Conservation (phyloP, 441 rosid species). For the Gossypium schwendimanii region DNA sequence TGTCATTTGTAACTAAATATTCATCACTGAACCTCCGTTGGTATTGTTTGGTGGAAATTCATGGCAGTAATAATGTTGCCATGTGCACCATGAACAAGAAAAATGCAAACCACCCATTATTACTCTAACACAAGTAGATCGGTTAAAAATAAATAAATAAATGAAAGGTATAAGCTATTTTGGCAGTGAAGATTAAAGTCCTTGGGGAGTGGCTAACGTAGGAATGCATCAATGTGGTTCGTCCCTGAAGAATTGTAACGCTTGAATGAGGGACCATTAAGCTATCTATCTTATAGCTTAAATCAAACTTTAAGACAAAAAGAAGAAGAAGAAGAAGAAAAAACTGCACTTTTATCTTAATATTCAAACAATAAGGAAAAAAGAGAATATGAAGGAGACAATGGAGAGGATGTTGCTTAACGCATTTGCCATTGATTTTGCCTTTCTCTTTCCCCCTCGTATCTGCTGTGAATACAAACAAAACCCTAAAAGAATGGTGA, state of each 20-base stretch:
- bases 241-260: not conserved
- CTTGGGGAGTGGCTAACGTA: constrained; percentile 21
- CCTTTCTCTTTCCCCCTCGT: constrained; percentile 12
- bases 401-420: constrained; percentile 23
- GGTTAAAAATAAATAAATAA: not conserved
- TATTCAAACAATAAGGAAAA: not conserved
- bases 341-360: not conserved
- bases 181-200: not conserved
- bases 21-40: not conserved
- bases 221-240: constrained; percentile 15
- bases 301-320: too few relatives aligned
- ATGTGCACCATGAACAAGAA: not conserved
- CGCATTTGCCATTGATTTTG: constrained; percentile 33
- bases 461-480: constrained; percentile 17
- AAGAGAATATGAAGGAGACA: constrained; percentile 27
- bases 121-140: not conserved
- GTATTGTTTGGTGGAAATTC: constrained; percentile 6
- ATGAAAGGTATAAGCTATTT: not conserved
- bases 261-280: not conserved
- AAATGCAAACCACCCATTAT: not conserved
- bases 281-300: too few relatives aligned
- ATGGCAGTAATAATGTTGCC: not conserved
- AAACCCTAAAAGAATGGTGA: not conserved
- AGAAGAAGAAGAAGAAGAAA: too few relatives aligned
- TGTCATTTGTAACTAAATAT: not conserved